Evolutionary conservation across 805 yeast genomes (phyloP).

Genomic region (Suhomyces pyralidae): DNA sequence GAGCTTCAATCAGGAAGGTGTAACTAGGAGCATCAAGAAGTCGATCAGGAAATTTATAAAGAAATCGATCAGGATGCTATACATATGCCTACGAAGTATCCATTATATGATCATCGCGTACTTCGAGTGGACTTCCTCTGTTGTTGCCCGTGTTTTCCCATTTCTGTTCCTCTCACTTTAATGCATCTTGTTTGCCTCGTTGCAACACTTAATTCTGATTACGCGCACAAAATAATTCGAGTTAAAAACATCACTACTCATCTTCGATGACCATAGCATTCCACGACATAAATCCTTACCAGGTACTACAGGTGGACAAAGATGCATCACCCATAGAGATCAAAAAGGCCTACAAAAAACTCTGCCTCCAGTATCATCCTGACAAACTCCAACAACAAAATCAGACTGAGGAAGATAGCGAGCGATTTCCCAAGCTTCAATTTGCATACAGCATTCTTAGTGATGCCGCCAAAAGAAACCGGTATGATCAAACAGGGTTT

Average conservation of each 20-base stretch:
- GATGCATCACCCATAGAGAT: slow-evolving; percentile 50
- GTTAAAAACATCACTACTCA: not conserved
- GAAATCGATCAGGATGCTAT: too few relatives aligned
- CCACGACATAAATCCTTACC: slow-evolving; percentile 63
- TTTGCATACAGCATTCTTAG: slow-evolving; percentile 69
- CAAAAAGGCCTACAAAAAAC: slow-evolving; percentile 47
- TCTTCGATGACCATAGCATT: slow-evolving; percentile 2
- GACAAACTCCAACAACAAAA: slow-evolving; percentile 26
- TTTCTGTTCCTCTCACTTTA: not conserved
- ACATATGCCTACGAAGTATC: too few relatives aligned
- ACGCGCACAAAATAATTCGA: not conserved
- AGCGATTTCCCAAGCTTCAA: slow-evolving; percentile 63
- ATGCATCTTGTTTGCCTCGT: not conserved
- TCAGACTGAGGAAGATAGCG: slow-evolving; percentile 15
- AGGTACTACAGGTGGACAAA: slow-evolving; percentile 40
- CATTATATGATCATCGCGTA: too few relatives aligned
- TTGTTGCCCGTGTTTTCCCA: too few relatives aligned
- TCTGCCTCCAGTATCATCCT: slow-evolving; percentile 24
- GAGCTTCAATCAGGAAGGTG: too few relatives aligned
- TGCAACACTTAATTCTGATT: not conserved
- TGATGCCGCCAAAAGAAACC: slow-evolving; percentile 52
- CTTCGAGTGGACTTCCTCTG: too few relatives aligned
- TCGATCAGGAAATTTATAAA: not conserved
- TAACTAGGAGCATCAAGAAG: too few relatives aligned
- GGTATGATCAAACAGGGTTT: slow-evolving; percentile 72